These are phyloP conservation scores for Sporothrix variecibatus DNA, from an alignment of 2,329 filamentous ascomycete species.

Conservation along the genomic window DNA sequence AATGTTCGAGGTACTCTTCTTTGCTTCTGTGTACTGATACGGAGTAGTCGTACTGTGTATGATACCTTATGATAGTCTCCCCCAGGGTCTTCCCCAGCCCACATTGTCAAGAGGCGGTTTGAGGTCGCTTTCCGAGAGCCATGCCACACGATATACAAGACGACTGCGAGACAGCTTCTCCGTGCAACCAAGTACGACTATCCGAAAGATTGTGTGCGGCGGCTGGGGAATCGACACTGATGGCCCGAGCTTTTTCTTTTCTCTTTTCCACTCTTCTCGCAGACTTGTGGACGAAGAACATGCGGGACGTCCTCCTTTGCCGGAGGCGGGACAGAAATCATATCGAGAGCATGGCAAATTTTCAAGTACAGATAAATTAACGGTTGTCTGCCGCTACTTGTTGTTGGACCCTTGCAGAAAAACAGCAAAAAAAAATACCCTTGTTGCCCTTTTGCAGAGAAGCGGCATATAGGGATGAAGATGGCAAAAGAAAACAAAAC, in stretches of 20 bases:
- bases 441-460: not conserved
- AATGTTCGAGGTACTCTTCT: not conserved
- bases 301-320: constrained; percentile 1
- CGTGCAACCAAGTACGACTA: not conserved
- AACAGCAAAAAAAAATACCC: not conserved
- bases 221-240: not conserved
- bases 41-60: not conserved
- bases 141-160: not conserved
- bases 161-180: not conserved
- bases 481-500: not conserved
- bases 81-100: not conserved
- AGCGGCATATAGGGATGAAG: not conserved
- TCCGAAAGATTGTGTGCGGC: not conserved
- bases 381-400: not conserved
- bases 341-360: not conserved
- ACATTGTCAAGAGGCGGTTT: not conserved
- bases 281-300: not conserved
- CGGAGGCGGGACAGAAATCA: not conserved
- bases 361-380: not conserved
- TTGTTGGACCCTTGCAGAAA: not conserved
- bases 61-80: not conserved
- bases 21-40: too few relatives aligned
- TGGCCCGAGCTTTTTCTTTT: not conserved
- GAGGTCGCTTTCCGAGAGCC: not conserved
- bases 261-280: not conserved